Conservation (phyloP, 768 basidiomycete genomes). For the Naganishia onofrii region DNA sequence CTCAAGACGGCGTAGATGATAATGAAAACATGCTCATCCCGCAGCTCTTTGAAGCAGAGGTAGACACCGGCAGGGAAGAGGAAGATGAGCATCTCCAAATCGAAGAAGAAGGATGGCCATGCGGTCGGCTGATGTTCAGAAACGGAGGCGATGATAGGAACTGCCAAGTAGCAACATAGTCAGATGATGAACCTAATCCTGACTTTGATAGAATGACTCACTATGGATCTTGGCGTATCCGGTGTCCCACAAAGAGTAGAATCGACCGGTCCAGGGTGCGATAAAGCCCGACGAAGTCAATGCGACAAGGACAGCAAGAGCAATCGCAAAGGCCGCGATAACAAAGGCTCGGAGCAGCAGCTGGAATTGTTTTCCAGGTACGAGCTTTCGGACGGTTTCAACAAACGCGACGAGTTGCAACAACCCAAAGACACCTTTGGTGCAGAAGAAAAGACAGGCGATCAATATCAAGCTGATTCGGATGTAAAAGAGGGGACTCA, state of each 20-base stretch:
- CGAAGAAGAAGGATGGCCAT: conserved; percentile 99
- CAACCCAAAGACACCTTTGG: conserved; percentile 86
- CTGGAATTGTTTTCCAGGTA: conserved; percentile 90
- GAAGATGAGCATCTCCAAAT: conserved; percentile 95
- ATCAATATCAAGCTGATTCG: not conserved
- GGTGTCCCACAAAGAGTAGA: conserved; percentile 99
- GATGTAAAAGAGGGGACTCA: conserved; percentile 49
- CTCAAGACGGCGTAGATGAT: conserved; percentile 95
- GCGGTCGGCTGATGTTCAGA: conserved; percentile 99
- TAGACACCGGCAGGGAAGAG: conserved; percentile 94
- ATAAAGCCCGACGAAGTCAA: conserved; percentile 93
- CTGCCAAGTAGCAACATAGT: conserved; percentile 31
- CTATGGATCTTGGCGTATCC: conserved; percentile 90
- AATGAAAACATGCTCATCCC: conserved; percentile 96
- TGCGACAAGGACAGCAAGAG: conserved; percentile 67
- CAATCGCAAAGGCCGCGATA: conserved; percentile 68
- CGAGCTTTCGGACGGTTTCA: conserved; percentile 79
- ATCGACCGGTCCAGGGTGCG: conserved; percentile 99
- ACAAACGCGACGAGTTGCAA: conserved; percentile 93
- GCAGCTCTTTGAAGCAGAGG: conserved; percentile 86
- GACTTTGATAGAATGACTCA: conserved; percentile 50
- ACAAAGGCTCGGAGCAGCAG: conserved; percentile 69
- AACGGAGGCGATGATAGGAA: conserved; percentile 97
- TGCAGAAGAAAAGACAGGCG: not conserved
- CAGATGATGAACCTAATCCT: not conserved